Base-by-base conservation (phyloP, 2,329 filamentous ascomycete species). In the Camillea tinctor region DNA sequence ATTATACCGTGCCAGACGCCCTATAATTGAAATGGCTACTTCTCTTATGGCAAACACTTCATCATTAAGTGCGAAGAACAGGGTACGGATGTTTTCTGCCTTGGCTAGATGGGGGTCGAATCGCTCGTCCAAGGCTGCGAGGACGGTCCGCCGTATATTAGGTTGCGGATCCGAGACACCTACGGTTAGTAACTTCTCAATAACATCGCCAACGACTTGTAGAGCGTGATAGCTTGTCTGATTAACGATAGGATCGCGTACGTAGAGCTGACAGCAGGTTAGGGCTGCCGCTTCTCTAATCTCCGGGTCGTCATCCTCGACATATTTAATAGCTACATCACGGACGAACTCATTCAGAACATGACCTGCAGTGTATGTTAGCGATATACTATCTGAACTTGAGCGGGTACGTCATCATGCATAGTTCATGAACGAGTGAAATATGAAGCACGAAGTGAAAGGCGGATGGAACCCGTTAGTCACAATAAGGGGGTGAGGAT, bases 341-440 rank as follows among this genome's bases (percentile, higher is more conserved):
- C 95, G 91, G 24, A 99, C 95, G 68, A 99, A 99, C 73, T 99
- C 96, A 70, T 99, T 99, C 17, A 99, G 80, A 17, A 97, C 90
- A 71, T 98, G 93, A 1, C 92, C 89, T 62, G 54, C 24, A 56
- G 52, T 54, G 50, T 23, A 13, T 11, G 66, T 71, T 62, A 69
- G 67, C 55, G 57, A 30, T 11, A 30, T 19, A 13, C 44, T 17
- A 23, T 51, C 19, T 22, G 40, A 30, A 56, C 52, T 26, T 13
- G 5, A 21, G 21, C 11, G 8, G n/a, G 6, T 13, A 13, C 20
- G 17, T 44, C 48, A 9, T 36, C n/a, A 8, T 21, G 23, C 15
- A 58, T 26, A 21, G 7, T 44, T 44, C 17, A n/a, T 9, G n/a
- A n/a, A 44, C 3, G 36, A 44, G 11, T 44, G 17, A 5, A 44